Conservation (phyloP, 129 eudicot species). For the Deinandra increscens region DNA sequence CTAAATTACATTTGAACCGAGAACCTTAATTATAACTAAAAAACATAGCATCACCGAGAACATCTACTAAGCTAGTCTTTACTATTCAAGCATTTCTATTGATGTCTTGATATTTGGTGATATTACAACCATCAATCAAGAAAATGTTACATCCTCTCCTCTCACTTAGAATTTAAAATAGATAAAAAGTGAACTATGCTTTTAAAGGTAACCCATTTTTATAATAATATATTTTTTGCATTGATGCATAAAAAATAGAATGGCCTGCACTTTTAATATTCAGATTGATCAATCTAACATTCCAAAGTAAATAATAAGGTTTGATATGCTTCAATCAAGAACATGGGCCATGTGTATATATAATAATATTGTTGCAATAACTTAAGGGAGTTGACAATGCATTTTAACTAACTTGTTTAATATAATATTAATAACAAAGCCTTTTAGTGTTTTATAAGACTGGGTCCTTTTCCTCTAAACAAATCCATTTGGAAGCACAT, state of each 20-base stretch:
- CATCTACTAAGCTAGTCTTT: too few relatives aligned
- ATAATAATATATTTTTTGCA: not conserved
- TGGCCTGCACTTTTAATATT: not conserved
- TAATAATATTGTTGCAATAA: constrained; percentile 11
- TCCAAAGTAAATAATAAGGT: constrained; percentile 8
- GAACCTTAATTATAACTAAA: too few relatives aligned
- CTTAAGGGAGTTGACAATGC: constrained; percentile 21
- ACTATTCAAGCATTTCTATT: too few relatives aligned
- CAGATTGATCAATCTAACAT: constrained; percentile 15
- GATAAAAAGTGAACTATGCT: too few relatives aligned
- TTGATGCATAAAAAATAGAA: too few relatives aligned
- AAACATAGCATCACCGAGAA: too few relatives aligned
- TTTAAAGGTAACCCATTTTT: not conserved
- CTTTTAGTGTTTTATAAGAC: constrained; percentile 20
- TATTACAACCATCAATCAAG: too few relatives aligned
- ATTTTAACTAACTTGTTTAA: not conserved
- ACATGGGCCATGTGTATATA: constrained; percentile 22
- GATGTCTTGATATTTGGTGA: too few relatives aligned
- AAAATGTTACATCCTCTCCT: too few relatives aligned
- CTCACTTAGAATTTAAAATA: too few relatives aligned
- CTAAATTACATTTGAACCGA: too few relatives aligned
- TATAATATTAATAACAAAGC: not conserved
- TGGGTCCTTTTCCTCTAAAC: not conserved
- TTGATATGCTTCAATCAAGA: constrained; percentile 9
- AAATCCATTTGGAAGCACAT: constrained; percentile 28